Conservation (phyloP, 176 grass and related monocot species). For the Triticum monococcum region DNA sequence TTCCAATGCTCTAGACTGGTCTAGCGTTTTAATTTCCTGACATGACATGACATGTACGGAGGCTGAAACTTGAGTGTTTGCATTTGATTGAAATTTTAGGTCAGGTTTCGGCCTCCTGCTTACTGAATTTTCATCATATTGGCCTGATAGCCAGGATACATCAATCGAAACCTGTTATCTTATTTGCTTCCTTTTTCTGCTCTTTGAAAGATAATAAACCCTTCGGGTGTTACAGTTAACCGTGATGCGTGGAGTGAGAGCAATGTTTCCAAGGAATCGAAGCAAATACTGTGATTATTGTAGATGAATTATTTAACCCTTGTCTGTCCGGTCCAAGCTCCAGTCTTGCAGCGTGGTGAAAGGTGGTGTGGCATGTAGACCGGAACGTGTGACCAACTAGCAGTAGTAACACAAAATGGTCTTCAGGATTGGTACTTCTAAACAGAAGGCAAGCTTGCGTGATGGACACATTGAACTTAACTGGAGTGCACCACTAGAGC, state of each 20-base stretch:
- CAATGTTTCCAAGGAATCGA: constrained; percentile 13
- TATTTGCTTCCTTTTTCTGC: neutral
- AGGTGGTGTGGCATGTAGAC: constrained; percentile 14
- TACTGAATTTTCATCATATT: neutral
- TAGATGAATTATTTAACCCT: neutral
- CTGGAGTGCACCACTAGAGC: neutral
- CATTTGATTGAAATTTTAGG: neutral
- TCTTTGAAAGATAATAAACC: neutral
- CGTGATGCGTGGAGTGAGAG: neutral
- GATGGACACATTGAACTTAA: neutral
- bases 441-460: neutral
- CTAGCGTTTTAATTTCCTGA: neutral
- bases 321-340: neutral
- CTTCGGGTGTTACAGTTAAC: neutral
- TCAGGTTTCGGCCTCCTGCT: neutral
- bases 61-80: neutral
- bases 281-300: constrained; percentile 13
- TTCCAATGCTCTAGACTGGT: neutral
- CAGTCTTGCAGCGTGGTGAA: constrained; percentile 3
- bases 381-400: constrained; percentile 23
- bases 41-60: neutral
- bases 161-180: neutral
- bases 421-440: neutral
- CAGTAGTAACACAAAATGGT: neutral
- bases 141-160: neutral